Evolutionary conservation across 768 basidiomycete genomes (phyloP), one percentile per base, ranked within the genome.

Genomic region (Suillus luteus): DNA sequence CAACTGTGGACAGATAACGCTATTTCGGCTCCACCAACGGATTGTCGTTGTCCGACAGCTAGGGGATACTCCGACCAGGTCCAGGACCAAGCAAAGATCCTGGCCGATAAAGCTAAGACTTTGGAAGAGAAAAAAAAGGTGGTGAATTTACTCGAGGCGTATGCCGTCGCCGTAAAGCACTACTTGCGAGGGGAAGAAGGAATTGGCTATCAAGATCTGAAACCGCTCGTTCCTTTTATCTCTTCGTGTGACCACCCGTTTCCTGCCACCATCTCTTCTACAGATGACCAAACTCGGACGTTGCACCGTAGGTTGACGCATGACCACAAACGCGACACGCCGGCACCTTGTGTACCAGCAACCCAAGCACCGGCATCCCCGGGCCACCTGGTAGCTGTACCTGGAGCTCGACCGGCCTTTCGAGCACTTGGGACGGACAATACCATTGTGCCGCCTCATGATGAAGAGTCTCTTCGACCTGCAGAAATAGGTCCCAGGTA

Each of bases 161-260:
- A 82, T 65, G 80, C 82, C 2, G 83, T 89, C 41, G 81, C 89
- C 5, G 78, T 86, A 19, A 90, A 90, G 73, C 89, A 90, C 71
- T 90, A 90, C 70, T 75, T 89, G 22, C 80, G 89, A 38, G 86
- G 86, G 11, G 81, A 82, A 68, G 80, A 80, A 60, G 77, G 76
- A 31, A 70, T 71, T 40, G 43, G 64, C 37, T 73, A 71, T 52
- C 22, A 65, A 58, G 88, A 90, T 71, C 74, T 90, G 17, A 88
- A 87, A 73, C 84, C 87, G 64, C 83, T 87, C 48, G 85, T 88
- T 72, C 89, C 88, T 70, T 89, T 86, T 72, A 81, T 92, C n/a
- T 88, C 89, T 7, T 79, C 84, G 11, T 22, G 3, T 3, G 33
- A 63, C n/a, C 88, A 88, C 66, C 80, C 82, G 1, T 72, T 88